Base-by-base conservation (phyloP, 129 eudicot genomes). In the Gnaphalium uliginosum region DNA sequence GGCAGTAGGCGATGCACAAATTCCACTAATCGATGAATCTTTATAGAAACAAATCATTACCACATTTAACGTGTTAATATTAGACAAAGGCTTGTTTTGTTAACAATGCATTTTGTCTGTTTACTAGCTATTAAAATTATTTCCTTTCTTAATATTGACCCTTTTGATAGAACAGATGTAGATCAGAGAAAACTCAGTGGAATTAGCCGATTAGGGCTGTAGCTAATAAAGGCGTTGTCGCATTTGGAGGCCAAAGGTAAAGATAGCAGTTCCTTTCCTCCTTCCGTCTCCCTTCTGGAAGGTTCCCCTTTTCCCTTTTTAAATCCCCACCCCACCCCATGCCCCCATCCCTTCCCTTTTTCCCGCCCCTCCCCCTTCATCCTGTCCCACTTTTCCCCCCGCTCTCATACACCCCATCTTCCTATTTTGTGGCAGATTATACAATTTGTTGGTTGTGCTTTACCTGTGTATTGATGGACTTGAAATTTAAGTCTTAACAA, bases 91-190 rank as follows among this genome's bases (percentile, higher is more conserved):
- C 25, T 57, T 71, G 66, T 62, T 10, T 37, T 69, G 61, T 61
- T 61, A 68, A 23, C 23, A 24, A 25, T 75, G 51, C 35, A n/a
- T 81, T 69, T 63, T 50, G 26, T 66, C 54, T 33, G 69, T 71
- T 77, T 43, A 78, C 71, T 66, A 43, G 77, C 78, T 82, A 72
- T 48, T 68, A 66, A 71, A 71, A 60, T 69, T 67, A 46, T 74
- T 59, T 65, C 23, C 59, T 70, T 77, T 77, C 15, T 76, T 76
- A 65, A 76, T 71, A 64, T 66, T 66, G 67, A 61, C 74, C 78
- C 72, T 74, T 82, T 82, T 82, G 79, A 73, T 77, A 82, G 85
- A 78, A 74, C 85, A 82, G 82, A 77, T 82, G 82, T 78, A 66
- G 78, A 77, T 72, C 71, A 68, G 70, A 77, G 76, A 72, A 76